These are phyloP conservation scores for Fusarium mundagurra DNA, from an alignment of 2,329 filamentous ascomycete species.

Conservation along the genomic window DNA sequence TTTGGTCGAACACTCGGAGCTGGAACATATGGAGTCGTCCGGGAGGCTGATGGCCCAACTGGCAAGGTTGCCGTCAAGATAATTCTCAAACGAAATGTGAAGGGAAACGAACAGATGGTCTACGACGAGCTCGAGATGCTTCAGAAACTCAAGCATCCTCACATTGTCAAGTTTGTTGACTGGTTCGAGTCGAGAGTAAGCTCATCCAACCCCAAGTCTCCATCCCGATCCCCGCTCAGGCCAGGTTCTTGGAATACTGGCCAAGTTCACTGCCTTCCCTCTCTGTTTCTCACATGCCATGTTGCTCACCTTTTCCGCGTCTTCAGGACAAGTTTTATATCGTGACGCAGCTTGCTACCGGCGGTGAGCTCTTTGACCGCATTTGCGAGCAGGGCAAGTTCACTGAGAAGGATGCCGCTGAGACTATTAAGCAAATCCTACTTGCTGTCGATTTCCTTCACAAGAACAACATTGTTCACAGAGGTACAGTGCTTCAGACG, in stretches of 20 bases:
- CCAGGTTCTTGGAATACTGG: neutral
- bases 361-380: slow-evolving; percentile 95
- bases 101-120: slow-evolving; percentile 98
- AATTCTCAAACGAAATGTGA: slow-evolving; percentile 99
- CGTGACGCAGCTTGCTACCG: slow-evolving; percentile 93
- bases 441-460: slow-evolving; percentile 95
- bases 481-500: slow-evolving; percentile 67
- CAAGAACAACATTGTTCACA: slow-evolving; percentile 92
- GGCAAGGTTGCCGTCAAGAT: slow-evolving; percentile 97
- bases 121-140: slow-evolving; percentile 97
- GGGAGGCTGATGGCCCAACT: slow-evolving; percentile 86
- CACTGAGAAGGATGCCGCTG: slow-evolving; percentile 96
- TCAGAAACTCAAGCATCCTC: slow-evolving; percentile 87
- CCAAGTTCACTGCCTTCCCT: neutral
- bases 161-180: slow-evolving; percentile 97
- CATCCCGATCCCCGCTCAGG: neutral
- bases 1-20: slow-evolving; percentile 95
- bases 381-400: slow-evolving; percentile 99
- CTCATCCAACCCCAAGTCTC: neutral
- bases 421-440: slow-evolving; percentile 94
- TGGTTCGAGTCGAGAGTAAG: slow-evolving; percentile 98
- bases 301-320: slow-evolving; percentile 17
- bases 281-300: neutral
- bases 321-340: slow-evolving; percentile 98
- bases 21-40: slow-evolving; percentile 97